These are phyloP conservation scores for Kwoniella europaea DNA, from an alignment of 768 basidiomycete species.

Conservation along the genomic window DNA sequence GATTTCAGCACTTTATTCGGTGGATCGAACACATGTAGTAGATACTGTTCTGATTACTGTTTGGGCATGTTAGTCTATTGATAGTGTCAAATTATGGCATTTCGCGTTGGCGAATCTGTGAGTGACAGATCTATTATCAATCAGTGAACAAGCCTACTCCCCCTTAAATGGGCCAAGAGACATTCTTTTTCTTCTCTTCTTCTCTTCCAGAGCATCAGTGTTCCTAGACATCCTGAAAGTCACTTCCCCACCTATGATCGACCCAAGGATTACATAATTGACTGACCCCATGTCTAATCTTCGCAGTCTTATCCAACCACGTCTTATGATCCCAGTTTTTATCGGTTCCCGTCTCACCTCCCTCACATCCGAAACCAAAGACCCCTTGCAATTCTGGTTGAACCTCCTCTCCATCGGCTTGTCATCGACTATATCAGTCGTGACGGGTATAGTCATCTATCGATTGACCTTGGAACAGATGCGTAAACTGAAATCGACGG, in stretches of 20 bases:
- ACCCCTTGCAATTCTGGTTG: conserved; percentile 53
- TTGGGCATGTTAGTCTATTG: conserved; percentile 45
- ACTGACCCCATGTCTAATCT: background rate
- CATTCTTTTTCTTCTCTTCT: too few species aligned
- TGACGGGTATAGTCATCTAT: conserved; percentile 55
- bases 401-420: conserved; percentile 52
- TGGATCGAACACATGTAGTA: too few species aligned
- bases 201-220: too few species aligned
- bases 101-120: conserved; percentile 56
- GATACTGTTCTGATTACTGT: background rate
- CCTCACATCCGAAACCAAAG: conserved; percentile 41
- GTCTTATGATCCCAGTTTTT: conserved; percentile 55
- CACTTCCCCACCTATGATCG: background rate
- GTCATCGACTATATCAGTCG: conserved; percentile 36
- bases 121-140: conserved; percentile 3
- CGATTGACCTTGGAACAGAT: conserved; percentile 53
- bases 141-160: too few species aligned
- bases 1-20: too few species aligned
- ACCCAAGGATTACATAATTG: background rate
- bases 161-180: too few species aligned
- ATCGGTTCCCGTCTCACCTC: conserved; percentile 57
- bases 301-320: conserved; percentile 47
- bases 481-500: conserved; percentile 41
- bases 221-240: too few species aligned
- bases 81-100: conserved; percentile 53